phyloP scores from a whole-genome alignment of 139 green algal species.

The Chlamydomonas sp. region DNA sequence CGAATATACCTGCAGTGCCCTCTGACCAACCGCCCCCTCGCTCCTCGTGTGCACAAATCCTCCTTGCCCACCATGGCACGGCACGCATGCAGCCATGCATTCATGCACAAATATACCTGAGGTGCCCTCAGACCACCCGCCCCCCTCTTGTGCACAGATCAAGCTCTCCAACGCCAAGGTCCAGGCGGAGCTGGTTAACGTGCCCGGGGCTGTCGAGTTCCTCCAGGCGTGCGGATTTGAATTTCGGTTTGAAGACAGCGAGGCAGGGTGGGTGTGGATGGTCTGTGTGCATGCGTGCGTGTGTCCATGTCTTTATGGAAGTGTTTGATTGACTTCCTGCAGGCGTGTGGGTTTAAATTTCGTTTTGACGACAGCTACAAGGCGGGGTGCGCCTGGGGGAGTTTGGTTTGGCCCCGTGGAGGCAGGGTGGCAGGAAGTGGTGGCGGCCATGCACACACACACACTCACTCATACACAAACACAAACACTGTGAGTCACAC shows the following conservation, averaged over 20 bases:
- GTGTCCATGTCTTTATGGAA: too few species aligned
- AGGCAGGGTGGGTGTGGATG: background rate
- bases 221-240: constrained; percentile 8
- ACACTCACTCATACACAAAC: background rate
- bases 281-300: too few species aligned
- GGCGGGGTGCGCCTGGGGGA: background rate
- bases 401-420: background rate
- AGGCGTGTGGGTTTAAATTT: constrained; percentile 10
- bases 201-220: constrained; percentile 1
- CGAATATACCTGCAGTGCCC: too few species aligned
- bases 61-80: too few species aligned
- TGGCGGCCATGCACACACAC: background rate
- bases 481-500: background rate
- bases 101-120: too few species aligned
- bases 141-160: too few species aligned
- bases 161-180: constrained; percentile 12
- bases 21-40: too few species aligned
- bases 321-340: constrained; percentile 3
- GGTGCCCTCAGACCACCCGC: too few species aligned
- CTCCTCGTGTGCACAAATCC: too few species aligned
- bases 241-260: background rate
- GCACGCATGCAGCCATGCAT: too few species aligned
- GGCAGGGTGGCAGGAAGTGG: background rate
- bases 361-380: background rate
- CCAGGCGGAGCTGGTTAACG: background rate